These are phyloP conservation scores for Metarhizium robertsii DNA, from an alignment of 2,329 filamentous ascomycete genomes.

Conservation along the genomic window DNA sequence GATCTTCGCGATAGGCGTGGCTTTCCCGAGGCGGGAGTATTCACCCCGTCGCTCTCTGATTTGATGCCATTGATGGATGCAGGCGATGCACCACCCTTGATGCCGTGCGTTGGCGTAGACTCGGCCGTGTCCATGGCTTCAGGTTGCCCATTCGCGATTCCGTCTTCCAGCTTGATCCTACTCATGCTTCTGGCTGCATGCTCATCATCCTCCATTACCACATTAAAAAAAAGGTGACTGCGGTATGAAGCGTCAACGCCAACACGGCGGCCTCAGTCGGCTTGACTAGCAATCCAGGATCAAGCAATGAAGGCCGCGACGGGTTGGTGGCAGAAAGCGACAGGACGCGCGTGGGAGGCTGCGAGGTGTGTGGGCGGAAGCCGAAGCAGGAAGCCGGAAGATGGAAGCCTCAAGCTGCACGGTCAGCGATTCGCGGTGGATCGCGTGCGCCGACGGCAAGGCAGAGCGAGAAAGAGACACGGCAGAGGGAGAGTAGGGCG, in stretches of 20 bases:
- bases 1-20: conserved; percentile 66
- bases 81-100: conserved; percentile 22
- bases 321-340: neutral
- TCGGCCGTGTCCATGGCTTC: conserved; percentile 32
- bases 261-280: neutral
- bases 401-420: neutral
- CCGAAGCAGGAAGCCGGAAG: neutral
- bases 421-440: neutral
- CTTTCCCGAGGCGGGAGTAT: conserved; percentile 39
- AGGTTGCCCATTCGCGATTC: conserved; percentile 23
- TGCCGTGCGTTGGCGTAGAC: conserved; percentile 27
- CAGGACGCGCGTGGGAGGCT: neutral
- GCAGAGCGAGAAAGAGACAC: neutral
- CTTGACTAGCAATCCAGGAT: neutral
- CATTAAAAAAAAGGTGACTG: conserved; percentile 4
- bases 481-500: neutral
- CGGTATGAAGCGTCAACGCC: neutral
- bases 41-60: conserved; percentile 27
- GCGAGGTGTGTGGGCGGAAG: neutral
- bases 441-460: neutral
- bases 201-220: conserved; percentile 32
- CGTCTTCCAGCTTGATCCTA: conserved; percentile 34
- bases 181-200: conserved; percentile 31
- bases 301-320: neutral
- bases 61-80: conserved; percentile 38